Evolutionary conservation across 2,329 filamentous ascomycete genomes (phyloP).

Genomic region (Trichoderma atrobrunneum): DNA sequence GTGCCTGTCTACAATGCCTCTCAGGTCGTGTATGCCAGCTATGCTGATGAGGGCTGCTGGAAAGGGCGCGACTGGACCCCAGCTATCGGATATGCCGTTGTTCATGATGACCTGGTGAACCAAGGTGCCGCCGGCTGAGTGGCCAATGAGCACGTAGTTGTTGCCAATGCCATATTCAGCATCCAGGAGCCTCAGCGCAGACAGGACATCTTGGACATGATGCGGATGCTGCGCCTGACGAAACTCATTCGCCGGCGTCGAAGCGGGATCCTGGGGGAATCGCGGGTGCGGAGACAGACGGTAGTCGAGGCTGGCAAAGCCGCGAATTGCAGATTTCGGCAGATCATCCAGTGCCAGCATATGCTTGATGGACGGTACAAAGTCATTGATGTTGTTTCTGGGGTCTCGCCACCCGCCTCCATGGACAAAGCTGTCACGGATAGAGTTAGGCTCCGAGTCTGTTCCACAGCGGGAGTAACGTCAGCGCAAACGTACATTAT

Average conservation of each 20-base stretch:
- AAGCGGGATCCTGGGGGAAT: conserved; percentile 36
- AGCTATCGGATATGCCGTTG: conserved; percentile 29
- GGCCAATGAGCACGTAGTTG: conserved; percentile 58
- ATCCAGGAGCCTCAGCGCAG: conserved; percentile 49
- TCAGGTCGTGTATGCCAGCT: conserved; percentile 66
- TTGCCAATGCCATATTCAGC: conserved; percentile 44
- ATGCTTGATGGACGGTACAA: conserved; percentile 43
- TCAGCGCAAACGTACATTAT: conserved; percentile 32
- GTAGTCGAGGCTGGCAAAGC: conserved; percentile 63
- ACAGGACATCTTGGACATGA: conserved; percentile 57
- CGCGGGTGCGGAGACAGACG: conserved; percentile 54
- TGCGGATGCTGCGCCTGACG: conserved; percentile 55
- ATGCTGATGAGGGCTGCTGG: conserved; percentile 58
- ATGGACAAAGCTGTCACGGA: conserved; percentile 51
- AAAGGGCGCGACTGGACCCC: conserved; percentile 31
- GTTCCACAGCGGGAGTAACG: neutral
- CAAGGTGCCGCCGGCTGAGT: conserved; percentile 63
- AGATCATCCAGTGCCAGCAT: conserved; percentile 36
- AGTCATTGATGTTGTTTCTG: conserved; percentile 44
- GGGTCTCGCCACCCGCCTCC: conserved; percentile 65
- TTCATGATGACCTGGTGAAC: conserved; percentile 59
- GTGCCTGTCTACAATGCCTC: conserved; percentile 48
- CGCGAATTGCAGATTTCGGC: conserved; percentile 45
- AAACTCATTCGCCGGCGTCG: conserved; percentile 29
- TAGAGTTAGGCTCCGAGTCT: neutral